Conservation (phyloP, 1,139 yeast genomes). For the Saccharomyces hybrid region DNA sequence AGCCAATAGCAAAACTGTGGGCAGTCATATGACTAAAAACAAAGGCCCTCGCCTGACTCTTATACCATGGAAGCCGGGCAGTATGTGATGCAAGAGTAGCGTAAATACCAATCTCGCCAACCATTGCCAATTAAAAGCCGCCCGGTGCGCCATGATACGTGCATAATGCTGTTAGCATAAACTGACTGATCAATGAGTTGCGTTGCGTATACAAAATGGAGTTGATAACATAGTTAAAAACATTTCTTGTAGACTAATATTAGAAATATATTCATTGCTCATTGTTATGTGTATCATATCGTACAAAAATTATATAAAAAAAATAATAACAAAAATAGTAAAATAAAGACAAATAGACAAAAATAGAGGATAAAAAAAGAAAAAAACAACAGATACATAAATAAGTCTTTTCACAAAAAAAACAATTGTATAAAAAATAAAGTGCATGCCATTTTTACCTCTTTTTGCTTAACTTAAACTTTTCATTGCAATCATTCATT, state of each 20-base stretch:
- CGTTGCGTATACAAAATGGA: neutral
- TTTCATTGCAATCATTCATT: neutral
- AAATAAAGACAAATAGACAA: neutral
- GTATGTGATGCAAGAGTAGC: neutral
- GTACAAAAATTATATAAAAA: neutral
- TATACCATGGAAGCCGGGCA: neutral
- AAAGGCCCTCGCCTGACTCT: neutral
- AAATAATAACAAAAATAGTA: neutral
- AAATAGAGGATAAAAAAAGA: neutral
- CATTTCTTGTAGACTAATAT: neutral
- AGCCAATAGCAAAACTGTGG: neutral
- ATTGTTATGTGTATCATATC: neutral
- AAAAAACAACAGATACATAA: neutral
- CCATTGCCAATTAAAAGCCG: neutral
- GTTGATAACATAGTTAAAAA: neutral
- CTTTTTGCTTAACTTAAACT: constrained; percentile 1
- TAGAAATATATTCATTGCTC: neutral
- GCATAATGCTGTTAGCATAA: neutral
- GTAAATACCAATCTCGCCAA: neutral
- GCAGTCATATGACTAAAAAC: neutral
- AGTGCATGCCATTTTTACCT: neutral
- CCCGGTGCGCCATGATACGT: neutral
- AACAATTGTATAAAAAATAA: neutral
- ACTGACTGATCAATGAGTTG: neutral
- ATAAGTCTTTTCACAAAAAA: neutral